Percentiles rank a stretch among this genome's conserved stretches.
Evolutionary conservation across 495 filamentous ascomycete genomes (phyloP).

Genomic region (Cairneyella variabilis): DNA sequence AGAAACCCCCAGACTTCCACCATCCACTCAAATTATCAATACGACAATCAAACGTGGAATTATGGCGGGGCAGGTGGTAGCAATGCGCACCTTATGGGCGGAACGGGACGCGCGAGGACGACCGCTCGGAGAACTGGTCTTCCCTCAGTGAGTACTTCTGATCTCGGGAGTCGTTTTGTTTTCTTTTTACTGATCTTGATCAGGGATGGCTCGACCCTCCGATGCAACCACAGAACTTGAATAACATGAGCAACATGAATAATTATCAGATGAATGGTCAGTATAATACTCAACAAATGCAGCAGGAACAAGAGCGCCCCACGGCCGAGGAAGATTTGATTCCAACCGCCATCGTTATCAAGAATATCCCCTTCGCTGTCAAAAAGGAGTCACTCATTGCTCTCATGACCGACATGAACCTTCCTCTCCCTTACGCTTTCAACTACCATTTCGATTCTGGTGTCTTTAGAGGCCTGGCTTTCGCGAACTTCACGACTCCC

Average conservation of each 20-base stretch:
- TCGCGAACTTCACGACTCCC: slow-evolving; percentile 96
- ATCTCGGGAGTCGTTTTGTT: background rate
- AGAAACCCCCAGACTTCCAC: slow-evolving; percentile 34
- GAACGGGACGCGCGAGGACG: slow-evolving; percentile 37
- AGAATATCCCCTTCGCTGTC: slow-evolving; percentile 98
- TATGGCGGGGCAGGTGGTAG: slow-evolving; percentile 42
- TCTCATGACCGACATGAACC: slow-evolving; percentile 85
- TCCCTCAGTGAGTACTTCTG: slow-evolving; percentile 39
- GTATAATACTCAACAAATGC: slow-evolving; percentile 19
- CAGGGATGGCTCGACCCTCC: slow-evolving; percentile 45
- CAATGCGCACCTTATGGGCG: slow-evolving; percentile 45
- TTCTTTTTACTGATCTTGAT: slow-evolving; percentile 1
- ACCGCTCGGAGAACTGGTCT: slow-evolving; percentile 41
- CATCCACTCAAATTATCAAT: slow-evolving; percentile 34
- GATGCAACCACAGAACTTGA: slow-evolving; percentile 26
- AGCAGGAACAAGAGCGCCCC: slow-evolving; percentile 21
- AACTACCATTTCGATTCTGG: slow-evolving; percentile 99
- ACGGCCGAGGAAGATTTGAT: slow-evolving; percentile 77
- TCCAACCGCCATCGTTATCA: slow-evolving; percentile 97
- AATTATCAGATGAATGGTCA: slow-evolving; percentile 23
- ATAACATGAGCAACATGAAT: slow-evolving; percentile 17
- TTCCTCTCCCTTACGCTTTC: slow-evolving; percentile 95
- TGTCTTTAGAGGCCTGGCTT: slow-evolving; percentile 92
- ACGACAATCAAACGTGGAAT: slow-evolving; percentile 47
- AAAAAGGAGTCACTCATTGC: slow-evolving; percentile 93